Evolutionary conservation across 2,329 filamentous ascomycete species (phyloP).

Genomic region (Aphanocladium album): DNA sequence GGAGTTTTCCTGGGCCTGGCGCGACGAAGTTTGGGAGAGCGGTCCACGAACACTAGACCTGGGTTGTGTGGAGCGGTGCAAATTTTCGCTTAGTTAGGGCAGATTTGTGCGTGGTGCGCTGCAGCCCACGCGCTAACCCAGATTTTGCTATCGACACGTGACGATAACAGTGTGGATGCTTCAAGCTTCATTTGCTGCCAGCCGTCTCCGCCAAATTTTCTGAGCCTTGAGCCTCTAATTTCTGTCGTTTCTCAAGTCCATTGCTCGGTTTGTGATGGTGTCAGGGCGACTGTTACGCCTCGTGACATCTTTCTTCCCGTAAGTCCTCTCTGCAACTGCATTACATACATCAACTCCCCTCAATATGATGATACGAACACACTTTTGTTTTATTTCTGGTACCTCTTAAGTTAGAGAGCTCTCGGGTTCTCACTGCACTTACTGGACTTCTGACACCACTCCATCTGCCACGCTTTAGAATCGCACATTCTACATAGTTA

Average conservation of each 20-base stretch:
- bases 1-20: slow-evolving; percentile 18
- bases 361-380: slow-evolving; percentile 66
- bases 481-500: not conserved
- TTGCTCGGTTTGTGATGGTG: not conserved
- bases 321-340: slow-evolving; percentile 5
- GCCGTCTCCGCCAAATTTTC: slow-evolving; percentile 7
- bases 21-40: slow-evolving; percentile 13
- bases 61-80: slow-evolving; percentile 36
- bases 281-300: not conserved
- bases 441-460: slow-evolving; percentile 71
- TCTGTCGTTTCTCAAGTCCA: not conserved
- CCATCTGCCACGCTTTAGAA: not conserved
- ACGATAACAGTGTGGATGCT: slow-evolving; percentile 13
- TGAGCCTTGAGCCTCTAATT: not conserved
- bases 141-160: slow-evolving; percentile 1
- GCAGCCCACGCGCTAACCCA: not conserved
- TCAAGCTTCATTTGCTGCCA: slow-evolving; percentile 14
- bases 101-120: slow-evolving; percentile 18
- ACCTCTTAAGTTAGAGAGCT: slow-evolving; percentile 88
- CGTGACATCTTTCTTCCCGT: not conserved
- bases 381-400: slow-evolving; percentile 72
- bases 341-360: slow-evolving; percentile 6
- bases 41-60: slow-evolving; percentile 2
- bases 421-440: slow-evolving; percentile 67
- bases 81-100: slow-evolving; percentile 45